Conservation (phyloP, 176 grass and related monocot genomes). For the Carex parvula region DNA sequence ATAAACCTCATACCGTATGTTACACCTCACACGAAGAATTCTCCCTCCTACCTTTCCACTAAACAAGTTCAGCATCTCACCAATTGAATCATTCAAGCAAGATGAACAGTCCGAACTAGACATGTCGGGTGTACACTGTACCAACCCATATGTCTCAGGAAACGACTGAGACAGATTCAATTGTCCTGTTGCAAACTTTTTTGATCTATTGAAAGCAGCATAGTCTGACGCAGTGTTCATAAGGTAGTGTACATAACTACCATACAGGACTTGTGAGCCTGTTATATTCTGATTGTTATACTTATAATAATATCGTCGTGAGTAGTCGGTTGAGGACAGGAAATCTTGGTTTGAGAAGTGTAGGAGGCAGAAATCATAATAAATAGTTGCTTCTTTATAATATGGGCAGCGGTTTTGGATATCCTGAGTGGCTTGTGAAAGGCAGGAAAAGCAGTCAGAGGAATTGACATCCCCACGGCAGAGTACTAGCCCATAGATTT, state of each 20-base stretch:
- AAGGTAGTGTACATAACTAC: not conserved
- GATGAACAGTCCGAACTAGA: not conserved
- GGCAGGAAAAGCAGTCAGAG: slow-evolving; percentile 33
- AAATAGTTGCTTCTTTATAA: slow-evolving; percentile 24
- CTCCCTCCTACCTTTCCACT: not conserved
- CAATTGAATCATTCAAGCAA: not conserved
- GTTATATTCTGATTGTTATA: not conserved
- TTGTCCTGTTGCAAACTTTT: not conserved
- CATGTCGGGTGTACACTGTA: not conserved
- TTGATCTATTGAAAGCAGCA: not conserved
- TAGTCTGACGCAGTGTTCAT: not conserved
- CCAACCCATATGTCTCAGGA: not conserved
- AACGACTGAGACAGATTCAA: not conserved
- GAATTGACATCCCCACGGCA: slow-evolving; percentile 55
- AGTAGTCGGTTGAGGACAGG: not conserved
- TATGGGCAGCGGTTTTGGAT: slow-evolving; percentile 33
- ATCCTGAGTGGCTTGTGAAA: slow-evolving; percentile 24
- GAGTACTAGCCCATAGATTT: slow-evolving; percentile 35
- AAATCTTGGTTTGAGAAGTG: slow-evolving; percentile 46
- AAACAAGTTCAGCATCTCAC: not conserved
- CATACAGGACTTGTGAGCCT: not conserved
- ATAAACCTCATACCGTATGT: not conserved
- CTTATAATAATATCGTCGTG: not conserved
- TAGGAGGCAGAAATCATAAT: slow-evolving; percentile 41
- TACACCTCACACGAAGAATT: not conserved